Conservation (phyloP, 768 basidiomycete species). For the Tricholoma furcatifolium region DNA sequence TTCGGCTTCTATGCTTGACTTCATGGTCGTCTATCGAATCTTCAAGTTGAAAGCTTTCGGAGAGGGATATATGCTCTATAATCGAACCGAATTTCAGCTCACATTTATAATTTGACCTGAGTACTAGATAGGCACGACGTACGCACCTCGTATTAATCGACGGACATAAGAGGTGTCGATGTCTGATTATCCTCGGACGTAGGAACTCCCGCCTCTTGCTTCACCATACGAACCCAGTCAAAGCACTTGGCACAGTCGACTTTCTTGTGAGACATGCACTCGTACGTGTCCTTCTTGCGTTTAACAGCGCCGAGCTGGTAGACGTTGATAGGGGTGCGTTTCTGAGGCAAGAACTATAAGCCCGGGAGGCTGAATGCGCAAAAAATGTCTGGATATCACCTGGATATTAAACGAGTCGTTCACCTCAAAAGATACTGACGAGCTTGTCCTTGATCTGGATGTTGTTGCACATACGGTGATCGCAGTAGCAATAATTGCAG, state of each 20-base stretch:
- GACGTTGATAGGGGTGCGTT: constrained; percentile 20
- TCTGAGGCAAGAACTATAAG: constrained; percentile 5
- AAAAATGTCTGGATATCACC: constrained; percentile 7
- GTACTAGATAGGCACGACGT: background rate
- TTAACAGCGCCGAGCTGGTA: constrained; percentile 20
- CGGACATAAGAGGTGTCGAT: background rate
- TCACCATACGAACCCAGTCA: constrained; percentile 32
- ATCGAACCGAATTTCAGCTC: too few species aligned
- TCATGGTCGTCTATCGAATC: too few species aligned
- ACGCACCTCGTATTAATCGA: background rate
- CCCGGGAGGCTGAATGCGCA: background rate
- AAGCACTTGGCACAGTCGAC: constrained; percentile 33
- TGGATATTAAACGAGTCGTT: constrained; percentile 21
- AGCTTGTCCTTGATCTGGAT: constrained; percentile 26
- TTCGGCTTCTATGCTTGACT: too few species aligned
- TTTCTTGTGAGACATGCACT: constrained; percentile 26
- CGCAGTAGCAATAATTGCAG: constrained; percentile 29
- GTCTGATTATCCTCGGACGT: constrained; percentile 9
- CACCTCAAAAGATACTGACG: constrained; percentile 17
- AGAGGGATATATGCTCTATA: too few species aligned
- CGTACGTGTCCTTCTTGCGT: constrained; percentile 14
- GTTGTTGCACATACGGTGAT: constrained; percentile 34
- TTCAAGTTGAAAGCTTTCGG: too few species aligned
- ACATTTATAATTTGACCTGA: background rate
- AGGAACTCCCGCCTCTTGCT: constrained; percentile 21